phyloP scores from a whole-genome alignment of 345 rosid genomes.

The Citrus medica region DNA sequence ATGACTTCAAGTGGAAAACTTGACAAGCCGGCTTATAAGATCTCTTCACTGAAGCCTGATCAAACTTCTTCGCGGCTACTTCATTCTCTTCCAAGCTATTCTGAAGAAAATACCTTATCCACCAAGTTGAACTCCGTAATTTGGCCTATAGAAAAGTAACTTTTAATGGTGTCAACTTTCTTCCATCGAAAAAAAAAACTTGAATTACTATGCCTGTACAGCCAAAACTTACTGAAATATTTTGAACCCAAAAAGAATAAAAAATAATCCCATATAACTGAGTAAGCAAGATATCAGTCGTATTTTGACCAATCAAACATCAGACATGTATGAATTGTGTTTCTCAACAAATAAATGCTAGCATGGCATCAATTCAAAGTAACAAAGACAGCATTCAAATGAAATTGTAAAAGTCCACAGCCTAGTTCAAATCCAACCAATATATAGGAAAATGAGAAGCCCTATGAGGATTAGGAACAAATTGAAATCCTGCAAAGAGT shows the following conservation, averaged over 20 bases:
- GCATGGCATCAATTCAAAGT: not conserved
- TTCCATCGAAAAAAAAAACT: not conserved
- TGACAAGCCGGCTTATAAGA: conserved; percentile 76
- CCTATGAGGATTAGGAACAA: not conserved
- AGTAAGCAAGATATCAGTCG: not conserved
- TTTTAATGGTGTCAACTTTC: not conserved
- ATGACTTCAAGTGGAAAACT: conserved; percentile 77
- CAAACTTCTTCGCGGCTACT: conserved; percentile 68
- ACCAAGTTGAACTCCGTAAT: conserved; percentile 85
- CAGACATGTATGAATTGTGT: not conserved
- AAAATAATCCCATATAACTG: not conserved
- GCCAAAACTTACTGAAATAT: not conserved
- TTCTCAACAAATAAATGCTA: not conserved
- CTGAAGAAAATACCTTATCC: conserved; percentile 69
- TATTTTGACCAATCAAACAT: not conserved
- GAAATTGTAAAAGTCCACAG: not conserved
- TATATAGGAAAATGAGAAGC: not conserved
- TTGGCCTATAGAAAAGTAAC: conserved; percentile 56
- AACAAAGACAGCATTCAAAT: not conserved
- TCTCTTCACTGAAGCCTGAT: conserved; percentile 54
- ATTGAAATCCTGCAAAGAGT: not conserved
- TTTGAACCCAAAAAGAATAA: not conserved
- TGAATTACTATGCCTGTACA: not conserved
- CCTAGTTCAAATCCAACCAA: not conserved
- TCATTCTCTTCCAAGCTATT: conserved; percentile 65